A percentile compares a stretch with the other conserved stretches of the same genome.
Conservation (phyloP, 1,284 basidiomycete genomes). For the Naganishia albida region DNA sequence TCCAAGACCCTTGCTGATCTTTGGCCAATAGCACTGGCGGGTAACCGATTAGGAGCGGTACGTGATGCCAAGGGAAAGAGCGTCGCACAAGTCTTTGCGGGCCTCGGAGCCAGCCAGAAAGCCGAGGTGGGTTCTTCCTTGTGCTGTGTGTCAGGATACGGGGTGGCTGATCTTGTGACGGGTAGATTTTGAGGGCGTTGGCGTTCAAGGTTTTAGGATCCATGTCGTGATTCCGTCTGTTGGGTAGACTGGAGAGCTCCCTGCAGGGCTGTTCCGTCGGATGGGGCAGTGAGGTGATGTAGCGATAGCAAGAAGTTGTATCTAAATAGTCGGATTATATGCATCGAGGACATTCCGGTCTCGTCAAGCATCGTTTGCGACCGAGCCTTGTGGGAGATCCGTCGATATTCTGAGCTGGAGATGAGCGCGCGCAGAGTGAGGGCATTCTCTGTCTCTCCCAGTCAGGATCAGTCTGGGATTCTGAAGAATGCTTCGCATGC, state of each 20-base stretch:
- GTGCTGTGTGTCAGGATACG: background rate
- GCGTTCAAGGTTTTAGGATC: slow-evolving; percentile 86
- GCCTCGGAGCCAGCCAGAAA: slow-evolving; percentile 75
- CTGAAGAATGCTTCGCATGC: too few relatives aligned
- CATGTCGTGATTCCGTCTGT: slow-evolving; percentile 11
- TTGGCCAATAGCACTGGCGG: slow-evolving; percentile 66
- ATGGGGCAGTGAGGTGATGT: background rate
- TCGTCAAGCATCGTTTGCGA: too few relatives aligned
- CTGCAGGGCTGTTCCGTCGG: background rate
- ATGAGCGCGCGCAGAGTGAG: too few relatives aligned
- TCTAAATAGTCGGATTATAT: background rate
- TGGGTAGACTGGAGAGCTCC: background rate
- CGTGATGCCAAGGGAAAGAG: slow-evolving; percentile 87
- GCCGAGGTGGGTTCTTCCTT: slow-evolving; percentile 67
- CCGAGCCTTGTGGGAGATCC: too few relatives aligned
- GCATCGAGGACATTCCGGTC: background rate
- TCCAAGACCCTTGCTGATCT: too few relatives aligned
- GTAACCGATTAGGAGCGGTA: slow-evolving; percentile 80
- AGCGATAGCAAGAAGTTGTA: background rate
- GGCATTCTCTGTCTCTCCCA: too few relatives aligned
- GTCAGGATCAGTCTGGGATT: too few relatives aligned
- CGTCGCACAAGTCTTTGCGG: slow-evolving; percentile 84
- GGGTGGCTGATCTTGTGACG: background rate
- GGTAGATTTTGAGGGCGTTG: slow-evolving; percentile 80
- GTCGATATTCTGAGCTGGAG: too few relatives aligned